Conservation (phyloP, 805 yeast genomes). For the Candida easanensis region DNA sequence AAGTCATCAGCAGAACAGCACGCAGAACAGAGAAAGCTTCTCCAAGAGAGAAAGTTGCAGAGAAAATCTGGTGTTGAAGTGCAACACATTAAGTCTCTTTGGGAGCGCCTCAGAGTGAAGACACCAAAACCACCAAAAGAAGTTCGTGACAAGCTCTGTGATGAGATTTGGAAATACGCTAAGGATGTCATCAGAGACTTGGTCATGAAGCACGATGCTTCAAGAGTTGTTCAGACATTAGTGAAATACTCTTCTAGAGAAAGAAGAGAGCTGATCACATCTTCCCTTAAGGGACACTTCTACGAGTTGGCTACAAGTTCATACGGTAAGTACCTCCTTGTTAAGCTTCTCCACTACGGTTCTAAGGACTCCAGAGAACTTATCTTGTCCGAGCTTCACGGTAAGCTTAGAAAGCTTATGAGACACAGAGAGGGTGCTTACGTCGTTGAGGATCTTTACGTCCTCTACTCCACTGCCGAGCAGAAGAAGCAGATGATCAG, state of each 20-base stretch:
- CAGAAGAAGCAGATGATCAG: conserved; percentile 89
- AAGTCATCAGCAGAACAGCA: conserved; percentile 65
- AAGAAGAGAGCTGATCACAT: conserved; percentile 68
- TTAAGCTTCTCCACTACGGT: conserved; percentile 90
- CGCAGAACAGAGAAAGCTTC: conserved; percentile 74
- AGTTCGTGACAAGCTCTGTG: conserved; percentile 71
- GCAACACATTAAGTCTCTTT: conserved; percentile 75
- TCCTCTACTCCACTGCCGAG: conserved; percentile 76
- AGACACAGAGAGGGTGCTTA: conserved; percentile 98
- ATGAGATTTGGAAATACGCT: conserved; percentile 82
- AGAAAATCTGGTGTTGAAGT: conserved; percentile 87
- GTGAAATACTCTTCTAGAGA: conserved; percentile 81
- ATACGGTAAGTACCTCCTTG: conserved; percentile 88
- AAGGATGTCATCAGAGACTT: conserved; percentile 77
- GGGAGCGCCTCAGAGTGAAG: conserved; percentile 90
- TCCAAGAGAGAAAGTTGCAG: conserved; percentile 80
- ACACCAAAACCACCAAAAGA: conserved; percentile 77
- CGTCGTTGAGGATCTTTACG: conserved; percentile 90
- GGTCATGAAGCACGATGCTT: conserved; percentile 93
- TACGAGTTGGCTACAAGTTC: conserved; percentile 86
- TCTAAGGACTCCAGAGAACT: conserved; percentile 72
- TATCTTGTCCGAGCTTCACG: conserved; percentile 83
- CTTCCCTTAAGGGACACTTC: conserved; percentile 68
- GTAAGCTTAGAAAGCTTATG: conserved; percentile 86
- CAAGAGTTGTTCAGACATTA: conserved; percentile 92